These are phyloP conservation scores for Candida awuae DNA, from an alignment of 805 yeast genomes.

Conservation along the genomic window DNA sequence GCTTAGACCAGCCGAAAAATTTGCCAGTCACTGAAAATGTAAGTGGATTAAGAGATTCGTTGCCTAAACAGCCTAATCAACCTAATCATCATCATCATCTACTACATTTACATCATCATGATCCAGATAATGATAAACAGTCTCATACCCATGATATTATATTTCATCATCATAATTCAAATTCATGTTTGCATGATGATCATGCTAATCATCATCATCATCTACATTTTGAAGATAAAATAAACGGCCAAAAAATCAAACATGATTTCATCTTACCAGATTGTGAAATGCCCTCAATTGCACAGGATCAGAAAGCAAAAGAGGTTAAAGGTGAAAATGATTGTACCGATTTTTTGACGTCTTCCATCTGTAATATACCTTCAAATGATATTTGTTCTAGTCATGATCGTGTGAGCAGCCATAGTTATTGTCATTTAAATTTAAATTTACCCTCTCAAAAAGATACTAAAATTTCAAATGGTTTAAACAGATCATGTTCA, in stretches of 20 bases:
- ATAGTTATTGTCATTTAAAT: background rate
- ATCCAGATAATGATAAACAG: conserved; percentile 5
- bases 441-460: conserved; percentile 9
- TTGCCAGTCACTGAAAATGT: background rate
- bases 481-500: background rate
- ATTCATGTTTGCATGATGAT: conserved; percentile 3
- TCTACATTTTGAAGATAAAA: conserved; percentile 24
- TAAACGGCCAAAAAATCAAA: conserved; percentile 21
- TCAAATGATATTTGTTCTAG: background rate
- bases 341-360: conserved; percentile 10
- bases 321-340: background rate
- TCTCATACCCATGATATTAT: conserved; percentile 15
- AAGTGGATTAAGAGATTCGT: conserved; percentile 6
- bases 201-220: conserved; percentile 23
- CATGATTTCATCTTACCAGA: conserved; percentile 26
- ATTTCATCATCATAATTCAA: conserved; percentile 13
- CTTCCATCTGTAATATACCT: conserved; percentile 5
- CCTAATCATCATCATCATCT: conserved; percentile 14
- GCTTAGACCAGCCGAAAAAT: background rate
- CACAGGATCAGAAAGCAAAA: background rate
- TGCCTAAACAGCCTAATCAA: background rate
- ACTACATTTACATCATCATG: conserved; percentile 14
- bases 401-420: too few species aligned
- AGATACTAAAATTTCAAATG: background rate
- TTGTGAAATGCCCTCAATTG: conserved; percentile 7